These are phyloP conservation scores for Penicillium sp. DNA, from an alignment of 2,329 filamentous ascomycete species.

Conservation along the genomic window DNA sequence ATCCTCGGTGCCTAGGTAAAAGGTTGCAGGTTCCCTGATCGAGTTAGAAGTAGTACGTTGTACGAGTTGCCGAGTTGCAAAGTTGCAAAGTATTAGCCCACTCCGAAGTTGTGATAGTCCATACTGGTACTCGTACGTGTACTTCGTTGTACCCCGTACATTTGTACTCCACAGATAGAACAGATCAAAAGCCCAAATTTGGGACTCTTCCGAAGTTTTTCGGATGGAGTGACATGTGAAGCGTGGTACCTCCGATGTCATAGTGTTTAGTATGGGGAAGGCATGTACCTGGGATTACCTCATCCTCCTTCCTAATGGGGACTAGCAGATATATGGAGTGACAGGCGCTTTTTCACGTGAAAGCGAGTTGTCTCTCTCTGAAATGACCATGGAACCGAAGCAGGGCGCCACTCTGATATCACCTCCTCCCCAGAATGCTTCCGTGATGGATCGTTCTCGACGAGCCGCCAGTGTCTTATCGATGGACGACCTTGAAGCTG, in stretches of 20 bases:
- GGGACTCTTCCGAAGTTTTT: background rate
- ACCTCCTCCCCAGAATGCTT: conserved; percentile 13
- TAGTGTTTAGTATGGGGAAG: background rate
- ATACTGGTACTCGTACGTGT: too few species aligned
- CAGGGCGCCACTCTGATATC: conserved; percentile 14
- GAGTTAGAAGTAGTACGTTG: too few species aligned
- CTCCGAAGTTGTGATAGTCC: too few species aligned
- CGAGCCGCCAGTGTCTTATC: conserved; percentile 50
- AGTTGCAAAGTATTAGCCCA: too few species aligned
- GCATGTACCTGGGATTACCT: conserved; percentile 8
- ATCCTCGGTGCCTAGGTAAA: too few species aligned
- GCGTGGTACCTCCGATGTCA: background rate
- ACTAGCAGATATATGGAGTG: background rate
- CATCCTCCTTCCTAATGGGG: conserved; percentile 4
- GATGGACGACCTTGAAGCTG: conserved; percentile 60
- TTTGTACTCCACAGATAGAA: background rate
- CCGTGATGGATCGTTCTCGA: conserved; percentile 46
- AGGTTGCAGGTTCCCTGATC: too few species aligned
- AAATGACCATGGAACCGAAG: conserved; percentile 13
- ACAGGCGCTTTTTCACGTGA: conserved; percentile 12
- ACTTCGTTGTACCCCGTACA: too few species aligned
- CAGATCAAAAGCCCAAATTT: background rate
- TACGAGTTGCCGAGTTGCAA: too few species aligned
- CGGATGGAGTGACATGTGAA: conserved; percentile 9
- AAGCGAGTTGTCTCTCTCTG: background rate